Evolutionary conservation across 257 asterid genomes (phyloP).

Genomic region (Przewalskia tangutica): DNA sequence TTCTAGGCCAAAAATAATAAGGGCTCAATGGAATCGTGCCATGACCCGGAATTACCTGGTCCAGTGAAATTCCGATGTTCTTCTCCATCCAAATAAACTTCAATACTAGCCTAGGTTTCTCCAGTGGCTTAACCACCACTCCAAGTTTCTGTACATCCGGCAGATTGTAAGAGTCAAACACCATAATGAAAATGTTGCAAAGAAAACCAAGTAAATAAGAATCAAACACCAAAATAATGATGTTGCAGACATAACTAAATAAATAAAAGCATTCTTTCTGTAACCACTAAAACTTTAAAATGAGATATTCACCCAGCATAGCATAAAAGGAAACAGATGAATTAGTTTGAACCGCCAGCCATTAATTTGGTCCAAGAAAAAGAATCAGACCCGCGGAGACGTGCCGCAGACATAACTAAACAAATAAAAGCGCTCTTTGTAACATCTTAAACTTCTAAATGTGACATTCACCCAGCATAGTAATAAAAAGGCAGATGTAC

Average conservation of each 20-base stretch:
- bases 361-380: neutral
- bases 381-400: neutral
- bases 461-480: neutral
- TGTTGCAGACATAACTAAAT: neutral
- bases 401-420: neutral
- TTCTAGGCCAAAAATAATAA: constrained; percentile 38
- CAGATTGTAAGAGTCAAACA: neutral
- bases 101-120: constrained; percentile 32
- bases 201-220: neutral
- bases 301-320: neutral
- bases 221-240: neutral
- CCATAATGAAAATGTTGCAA: neutral
- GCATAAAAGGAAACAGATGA: neutral
- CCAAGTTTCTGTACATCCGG: constrained; percentile 21
- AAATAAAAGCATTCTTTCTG: neutral
- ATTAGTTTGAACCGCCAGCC: neutral
- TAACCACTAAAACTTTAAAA: neutral
- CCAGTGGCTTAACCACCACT: constrained; percentile 36
- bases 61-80: constrained; percentile 35
- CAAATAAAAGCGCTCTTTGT: neutral
- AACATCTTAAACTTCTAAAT: neutral
- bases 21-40: constrained; percentile 41
- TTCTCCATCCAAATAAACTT: constrained; percentile 41
- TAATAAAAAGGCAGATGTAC: neutral
- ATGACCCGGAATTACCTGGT: constrained; percentile 35